Base-by-base conservation (phyloP, 129 eudicot genomes). In the Apium graveolens region DNA sequence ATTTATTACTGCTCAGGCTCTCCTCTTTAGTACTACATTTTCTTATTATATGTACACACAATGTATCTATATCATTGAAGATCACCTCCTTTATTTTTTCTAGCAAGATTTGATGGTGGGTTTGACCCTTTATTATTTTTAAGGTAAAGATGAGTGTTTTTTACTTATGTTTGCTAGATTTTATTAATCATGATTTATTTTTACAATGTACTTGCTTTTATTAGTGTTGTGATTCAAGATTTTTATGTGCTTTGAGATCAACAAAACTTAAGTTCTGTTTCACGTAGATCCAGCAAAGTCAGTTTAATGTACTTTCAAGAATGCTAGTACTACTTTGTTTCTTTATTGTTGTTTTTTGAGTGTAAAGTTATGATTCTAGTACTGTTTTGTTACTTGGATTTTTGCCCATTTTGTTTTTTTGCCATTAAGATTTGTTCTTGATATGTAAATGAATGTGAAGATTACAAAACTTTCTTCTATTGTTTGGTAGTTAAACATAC, bases 201-300 rank as follows among this genome's bases (percentile, higher is more conserved):
- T 65, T 29, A 14, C 21, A 65, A 65, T 65, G 71, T 16, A 65
- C 71, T 41, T 41, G 11, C 44, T 65, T 31, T 13, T 8, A 65
- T 21, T 31, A 27, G 38, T 29, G 71, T 5, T 27, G 0, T 29
- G 71, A 31, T 65, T 65, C 39, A 65, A 65, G 71, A 65, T 65
- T 65, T 65, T 16, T 27, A 65, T 65, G 71, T 65, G 39, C 71
- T 65, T 65, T 65, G 71, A 65, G 71, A 65, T 65, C 71, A 65
- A 65, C 71, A 65, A 65, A 65, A 65, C 11, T n/a, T 57, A 8
- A 57, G 29, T 10, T 57, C 5, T 24, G 38, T 65, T 65, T 65
- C 21, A 31, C 21, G 38, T 65, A 65, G 71, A 65, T 65, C 71
- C 16, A 57, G 32, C 10, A 31, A 9, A 57, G 66, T n/a, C 66